phyloP scores from a whole-genome alignment of 1,284 basidiomycete genomes.

The Ustilago curta region DNA sequence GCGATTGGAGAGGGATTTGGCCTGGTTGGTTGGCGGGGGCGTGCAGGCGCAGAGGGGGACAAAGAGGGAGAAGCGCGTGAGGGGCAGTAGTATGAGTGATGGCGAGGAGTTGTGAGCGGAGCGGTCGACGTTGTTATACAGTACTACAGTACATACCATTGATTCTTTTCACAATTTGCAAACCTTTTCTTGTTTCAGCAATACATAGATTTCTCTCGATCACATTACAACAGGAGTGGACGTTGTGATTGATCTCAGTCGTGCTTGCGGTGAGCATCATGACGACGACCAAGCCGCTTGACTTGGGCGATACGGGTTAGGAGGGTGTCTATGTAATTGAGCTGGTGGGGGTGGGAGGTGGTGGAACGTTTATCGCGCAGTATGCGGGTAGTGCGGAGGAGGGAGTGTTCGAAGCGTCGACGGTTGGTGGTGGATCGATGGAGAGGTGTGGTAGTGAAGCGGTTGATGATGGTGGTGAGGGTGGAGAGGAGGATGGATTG shows the following conservation, averaged over 20 bases:
- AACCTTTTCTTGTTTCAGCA: too few species aligned
- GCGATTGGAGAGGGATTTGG: conserved; percentile 55
- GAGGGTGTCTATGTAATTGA: conserved; percentile 3
- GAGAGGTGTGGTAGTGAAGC: conserved; percentile 1
- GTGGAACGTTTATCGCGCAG: conserved; percentile 7
- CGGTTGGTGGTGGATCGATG: conserved; percentile 17
- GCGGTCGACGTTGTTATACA: background rate
- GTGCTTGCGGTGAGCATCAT: conserved; percentile 8
- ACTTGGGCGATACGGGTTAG: conserved; percentile 9
- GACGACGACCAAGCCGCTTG: conserved; percentile 2
- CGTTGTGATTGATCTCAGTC: background rate
- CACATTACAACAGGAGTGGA: background rate
- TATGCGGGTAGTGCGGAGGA: conserved; percentile 10
- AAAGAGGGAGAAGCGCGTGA: conserved; percentile 26
- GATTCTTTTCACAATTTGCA: too few species aligned
- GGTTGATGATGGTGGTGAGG: conserved; percentile 14
- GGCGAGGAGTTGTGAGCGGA: conserved; percentile 33
- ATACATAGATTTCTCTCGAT: background rate
- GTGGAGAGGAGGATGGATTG: conserved; percentile 14
- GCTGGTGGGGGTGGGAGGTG: too few species aligned
- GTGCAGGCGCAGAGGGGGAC: conserved; percentile 15
- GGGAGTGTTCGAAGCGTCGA: conserved; percentile 21
- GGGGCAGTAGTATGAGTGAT: conserved; percentile 45
- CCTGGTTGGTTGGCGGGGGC: conserved; percentile 50
- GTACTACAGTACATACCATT: background rate